phyloP scores from a whole-genome alignment of 768 basidiomycete genomes.

The Podaxis rugospora region DNA sequence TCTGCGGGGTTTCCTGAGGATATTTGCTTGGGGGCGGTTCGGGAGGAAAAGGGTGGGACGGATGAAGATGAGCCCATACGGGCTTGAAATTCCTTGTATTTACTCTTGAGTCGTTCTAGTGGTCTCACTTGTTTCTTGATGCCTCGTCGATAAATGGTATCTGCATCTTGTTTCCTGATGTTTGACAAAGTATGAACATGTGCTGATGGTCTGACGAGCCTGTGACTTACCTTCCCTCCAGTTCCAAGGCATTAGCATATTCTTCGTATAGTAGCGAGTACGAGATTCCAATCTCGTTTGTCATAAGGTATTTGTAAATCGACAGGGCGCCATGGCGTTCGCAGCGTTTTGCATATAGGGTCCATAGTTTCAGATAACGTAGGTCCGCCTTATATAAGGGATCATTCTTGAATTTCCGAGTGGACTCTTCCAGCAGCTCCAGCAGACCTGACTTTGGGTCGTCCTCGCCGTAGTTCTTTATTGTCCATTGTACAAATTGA shows the following conservation, averaged over 20 bases:
- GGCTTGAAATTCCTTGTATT: slow-evolving; percentile 75
- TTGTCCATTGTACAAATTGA: slow-evolving; percentile 87
- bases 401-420: slow-evolving; percentile 77
- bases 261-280: slow-evolving; percentile 88
- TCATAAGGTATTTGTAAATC: slow-evolving; percentile 70
- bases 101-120: slow-evolving; percentile 74
- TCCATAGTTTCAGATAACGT: slow-evolving; percentile 91
- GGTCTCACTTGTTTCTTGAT: slow-evolving; percentile 81
- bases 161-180: slow-evolving; percentile 69
- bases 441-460: slow-evolving; percentile 69
- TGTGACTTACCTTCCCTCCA: slow-evolving; percentile 63
- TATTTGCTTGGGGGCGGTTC: slow-evolving; percentile 14
- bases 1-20: background rate
- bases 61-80: slow-evolving; percentile 41
- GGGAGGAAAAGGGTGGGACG: slow-evolving; percentile 27
- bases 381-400: slow-evolving; percentile 82
- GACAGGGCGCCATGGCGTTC: slow-evolving; percentile 65
- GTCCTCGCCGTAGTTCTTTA: slow-evolving; percentile 71
- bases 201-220: background rate
- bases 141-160: slow-evolving; percentile 75
- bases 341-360: slow-evolving; percentile 76
- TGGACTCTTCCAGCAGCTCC: slow-evolving; percentile 81
- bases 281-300: slow-evolving; percentile 69
- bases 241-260: slow-evolving; percentile 78
- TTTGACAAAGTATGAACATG: background rate